Base-by-base conservation (phyloP, 495 filamentous ascomycete species). In the Pyrenopolyporus hunteri region DNA sequence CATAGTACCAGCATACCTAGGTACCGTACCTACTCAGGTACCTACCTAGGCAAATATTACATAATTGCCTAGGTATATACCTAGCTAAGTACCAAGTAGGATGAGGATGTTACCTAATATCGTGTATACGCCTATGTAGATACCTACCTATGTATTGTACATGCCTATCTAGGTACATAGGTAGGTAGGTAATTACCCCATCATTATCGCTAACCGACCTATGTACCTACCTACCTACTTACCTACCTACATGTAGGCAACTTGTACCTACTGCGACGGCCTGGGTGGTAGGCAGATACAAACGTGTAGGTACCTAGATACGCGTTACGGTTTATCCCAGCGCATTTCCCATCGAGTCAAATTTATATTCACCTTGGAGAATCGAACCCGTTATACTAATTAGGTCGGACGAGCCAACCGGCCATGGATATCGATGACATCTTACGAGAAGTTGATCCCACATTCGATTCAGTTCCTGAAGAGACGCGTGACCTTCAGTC, bases 361-460 rank as follows among this genome's bases (percentile, higher is more conserved):
- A n/a, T n/a, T n/a, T n/a, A n/a, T n/a, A n/a, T n/a, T n/a, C n/a
- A n/a, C n/a, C n/a, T 20, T 26, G 8, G 13, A 51, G 6, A 29
- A n/a, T 20, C 9, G 7, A 7, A 14, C 16, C 11, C 22, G 9
- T 44, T 28, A 9, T 0, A 28, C 40, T 44, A 44, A 4, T 10
- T 9, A 44, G n/a, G n/a, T 11, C 14, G 26, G 17, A 9, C 23
- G 10, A 44, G 11, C 10, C 13, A 9, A 20, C 5, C 4, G 35
- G 20, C 28, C 22, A 94, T 93, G 89, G 92, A 96, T 66, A 96
- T 96, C 68, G 85, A 90, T 74, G 90, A 94, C 75, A 93, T 96
- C 64, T 85, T 96, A 59, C 87, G 84, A 72, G 87, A 90, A 64
- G 87, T 93, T 59, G 88, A 91, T 71, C 83, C 80, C 64, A 75